A percentile compares a stretch with the other conserved stretches of the same genome.
phyloP scores from a whole-genome alignment of 768 basidiomycete species.

The Rhodotorula diobovata region DNA sequence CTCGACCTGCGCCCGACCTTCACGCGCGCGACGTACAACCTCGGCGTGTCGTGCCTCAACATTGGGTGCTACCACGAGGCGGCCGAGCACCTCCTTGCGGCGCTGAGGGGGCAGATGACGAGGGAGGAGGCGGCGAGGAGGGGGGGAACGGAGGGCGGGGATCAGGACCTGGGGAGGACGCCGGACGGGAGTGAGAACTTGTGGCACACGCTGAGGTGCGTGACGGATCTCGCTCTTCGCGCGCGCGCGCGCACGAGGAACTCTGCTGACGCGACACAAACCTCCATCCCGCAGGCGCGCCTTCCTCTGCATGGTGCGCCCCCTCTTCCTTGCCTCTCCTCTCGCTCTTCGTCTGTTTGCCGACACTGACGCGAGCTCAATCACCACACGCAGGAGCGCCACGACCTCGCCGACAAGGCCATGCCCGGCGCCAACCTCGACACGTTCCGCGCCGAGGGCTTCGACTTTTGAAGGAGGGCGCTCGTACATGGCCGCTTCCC shows the following conservation, averaged over 20 bases:
- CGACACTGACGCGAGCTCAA: too few relatives aligned
- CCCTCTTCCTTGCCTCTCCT: background rate
- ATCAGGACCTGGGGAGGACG: slow-evolving; percentile 4
- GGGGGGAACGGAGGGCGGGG: background rate
- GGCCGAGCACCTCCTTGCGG: slow-evolving; percentile 88
- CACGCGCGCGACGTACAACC: slow-evolving; percentile 94
- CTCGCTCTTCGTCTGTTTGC: too few relatives aligned
- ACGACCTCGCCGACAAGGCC: slow-evolving; percentile 73
- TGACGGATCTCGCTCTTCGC: too few relatives aligned
- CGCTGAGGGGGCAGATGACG: slow-evolving; percentile 62
- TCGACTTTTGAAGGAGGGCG: slow-evolving; percentile 65
- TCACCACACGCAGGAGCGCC: slow-evolving; percentile 58
- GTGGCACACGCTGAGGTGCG: slow-evolving; percentile 87
- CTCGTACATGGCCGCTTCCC: too few relatives aligned
- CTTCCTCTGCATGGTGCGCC: background rate
- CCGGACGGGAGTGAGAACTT: slow-evolving; percentile 74
- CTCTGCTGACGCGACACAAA: too few relatives aligned
- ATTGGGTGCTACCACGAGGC: slow-evolving; percentile 94
- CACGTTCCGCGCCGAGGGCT: slow-evolving; percentile 73
- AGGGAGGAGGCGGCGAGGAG: slow-evolving; percentile 3
- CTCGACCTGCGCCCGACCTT: slow-evolving; percentile 87
- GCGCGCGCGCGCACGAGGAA: too few relatives aligned
- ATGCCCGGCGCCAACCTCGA: slow-evolving; percentile 62
- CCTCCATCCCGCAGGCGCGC: too few relatives aligned
- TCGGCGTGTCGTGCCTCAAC: slow-evolving; percentile 95